Base-by-base conservation (phyloP, 2,329 filamentous ascomycete genomes). In the Orbilia brochopaga region DNA sequence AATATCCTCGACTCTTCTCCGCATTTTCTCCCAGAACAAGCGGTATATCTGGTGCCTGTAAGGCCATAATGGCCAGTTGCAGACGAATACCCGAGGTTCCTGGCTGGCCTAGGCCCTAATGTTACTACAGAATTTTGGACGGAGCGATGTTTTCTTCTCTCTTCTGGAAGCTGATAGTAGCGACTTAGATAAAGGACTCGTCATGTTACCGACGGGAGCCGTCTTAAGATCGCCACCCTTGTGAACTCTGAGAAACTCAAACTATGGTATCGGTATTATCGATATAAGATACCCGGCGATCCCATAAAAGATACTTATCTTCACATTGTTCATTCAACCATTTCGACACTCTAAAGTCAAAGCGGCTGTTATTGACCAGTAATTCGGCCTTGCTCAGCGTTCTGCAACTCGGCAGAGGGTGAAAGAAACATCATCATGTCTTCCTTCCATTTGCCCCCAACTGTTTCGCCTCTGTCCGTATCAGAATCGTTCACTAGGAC, bases 31-130 rank as follows among this genome's bases (percentile, higher is more conserved):
- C 66, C 60, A 52, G 54, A 72, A 60, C 19, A 61, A 60, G 30
- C 54, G 52, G 67, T 60, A 60, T 54, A 59, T 69, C 51, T 69
- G 52, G 57, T 69, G 61, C 19, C 42, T 60, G 55, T 72, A 44
- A 51, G 60, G 57, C 40, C 54, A 72, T 65, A 53, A 72, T 72
- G 67, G 55, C 60, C 66, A 40, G 55, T 56, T 65, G 58, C 35
- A 37, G 46, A 57, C 15, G 50, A 65, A 72, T 19, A 72, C 56
- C 67, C 67, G 67, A 72, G 67, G 67, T 61, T 56, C 66, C 58
- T 32, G 27, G 27, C 27, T 32, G 27, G 27, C 27, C 27, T 32
- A 32, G 27, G 27, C 27, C 59, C 56, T 59, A 46, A 40, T 70
- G 56, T 59, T 46, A 56, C 53, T 44, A 60, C 58, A 48, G 51